Percentiles rank a stretch among this genome's conserved stretches.
Conservation (phyloP, 192 early-diverging fungal species). For the Entomortierella beljakovae region DNA sequence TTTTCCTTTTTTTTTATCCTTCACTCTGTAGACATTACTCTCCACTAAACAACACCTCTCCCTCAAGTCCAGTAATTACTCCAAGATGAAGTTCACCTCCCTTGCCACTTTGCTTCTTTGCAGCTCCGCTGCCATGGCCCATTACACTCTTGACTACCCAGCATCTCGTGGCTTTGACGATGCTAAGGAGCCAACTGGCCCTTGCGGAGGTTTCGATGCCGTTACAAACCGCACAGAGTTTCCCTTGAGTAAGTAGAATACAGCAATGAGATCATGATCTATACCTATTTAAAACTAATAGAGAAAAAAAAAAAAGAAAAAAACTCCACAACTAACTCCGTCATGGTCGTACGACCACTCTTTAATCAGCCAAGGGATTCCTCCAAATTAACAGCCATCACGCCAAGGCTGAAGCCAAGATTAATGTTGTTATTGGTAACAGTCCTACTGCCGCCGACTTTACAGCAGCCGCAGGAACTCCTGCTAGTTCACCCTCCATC, state of each 20-base stretch:
- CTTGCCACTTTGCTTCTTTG: conserved; percentile 42
- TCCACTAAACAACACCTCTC: background rate
- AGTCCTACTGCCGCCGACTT: conserved; percentile 59
- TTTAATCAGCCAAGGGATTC: conserved; percentile 48
- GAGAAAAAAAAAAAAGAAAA: no score
- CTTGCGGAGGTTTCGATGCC: conserved; percentile 62
- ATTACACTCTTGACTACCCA: conserved; percentile 62
- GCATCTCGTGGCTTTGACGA: conserved; percentile 58
- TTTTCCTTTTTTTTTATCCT: background rate
- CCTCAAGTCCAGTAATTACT: background rate
- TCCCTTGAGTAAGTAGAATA: conserved; percentile 55
- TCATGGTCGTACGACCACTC: background rate
- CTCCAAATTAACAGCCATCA: conserved; percentile 58
- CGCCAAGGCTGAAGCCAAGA: conserved; percentile 45
- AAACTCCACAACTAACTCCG: background rate
- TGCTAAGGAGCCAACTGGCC: conserved; percentile 54
- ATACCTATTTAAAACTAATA: no score
- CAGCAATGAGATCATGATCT: background rate
- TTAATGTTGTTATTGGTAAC: conserved; percentile 54
- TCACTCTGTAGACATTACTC: background rate
- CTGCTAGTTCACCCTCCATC: conserved; percentile 21
- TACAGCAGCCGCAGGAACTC: conserved; percentile 28
- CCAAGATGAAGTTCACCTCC: conserved; percentile 34
- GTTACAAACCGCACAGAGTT: conserved; percentile 54
- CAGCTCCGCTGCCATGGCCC: conserved; percentile 55